Percentiles rank a stretch among this genome's conserved stretches.
Conservation (phyloP, 495 filamentous ascomycete genomes). For the Thermochaetoides thermophila region DNA sequence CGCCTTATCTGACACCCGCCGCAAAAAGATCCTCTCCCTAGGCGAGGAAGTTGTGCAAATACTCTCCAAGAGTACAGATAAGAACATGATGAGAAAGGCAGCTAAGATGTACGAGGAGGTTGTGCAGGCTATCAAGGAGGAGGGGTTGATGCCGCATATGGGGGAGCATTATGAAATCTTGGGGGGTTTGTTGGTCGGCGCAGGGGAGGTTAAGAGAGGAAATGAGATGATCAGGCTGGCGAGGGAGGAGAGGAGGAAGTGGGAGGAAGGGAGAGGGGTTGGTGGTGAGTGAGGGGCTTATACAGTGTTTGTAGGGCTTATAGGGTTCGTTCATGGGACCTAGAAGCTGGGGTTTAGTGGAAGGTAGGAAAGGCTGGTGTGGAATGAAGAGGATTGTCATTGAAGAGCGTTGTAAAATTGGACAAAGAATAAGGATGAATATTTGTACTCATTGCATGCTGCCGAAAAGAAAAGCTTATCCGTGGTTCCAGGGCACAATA, state of each 20-base stretch:
- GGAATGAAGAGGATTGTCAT: too few relatives aligned
- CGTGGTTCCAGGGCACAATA: too few relatives aligned
- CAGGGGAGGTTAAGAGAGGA: conserved; percentile 12
- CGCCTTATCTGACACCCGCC: conserved; percentile 15
- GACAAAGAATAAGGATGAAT: too few relatives aligned
- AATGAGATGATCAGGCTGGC: conserved; percentile 14
- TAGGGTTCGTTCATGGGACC: too few relatives aligned
- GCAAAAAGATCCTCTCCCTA: conserved; percentile 11
- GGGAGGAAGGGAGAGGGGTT: too few relatives aligned
- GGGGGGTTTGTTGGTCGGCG: conserved; percentile 13
- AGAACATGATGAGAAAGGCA: conserved; percentile 5
- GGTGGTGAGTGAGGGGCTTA: too few relatives aligned
- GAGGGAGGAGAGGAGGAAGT: conserved; percentile 12
- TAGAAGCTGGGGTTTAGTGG: too few relatives aligned
- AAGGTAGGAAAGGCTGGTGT: too few relatives aligned
- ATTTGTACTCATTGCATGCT: too few relatives aligned
- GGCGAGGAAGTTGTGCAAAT: conserved; percentile 12
- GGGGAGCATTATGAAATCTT: conserved; percentile 21
- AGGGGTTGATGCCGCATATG: conserved; percentile 18
- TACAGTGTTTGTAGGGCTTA: too few relatives aligned
- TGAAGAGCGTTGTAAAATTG: too few relatives aligned
- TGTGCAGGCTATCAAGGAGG: conserved; percentile 14
- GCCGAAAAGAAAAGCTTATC: too few relatives aligned
- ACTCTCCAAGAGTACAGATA: conserved; percentile 5
- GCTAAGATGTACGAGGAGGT: conserved; percentile 12